Evolutionary conservation across 192 early-diverging fungal genomes (phyloP).

Genomic region (Coemansia aciculifera): DNA sequence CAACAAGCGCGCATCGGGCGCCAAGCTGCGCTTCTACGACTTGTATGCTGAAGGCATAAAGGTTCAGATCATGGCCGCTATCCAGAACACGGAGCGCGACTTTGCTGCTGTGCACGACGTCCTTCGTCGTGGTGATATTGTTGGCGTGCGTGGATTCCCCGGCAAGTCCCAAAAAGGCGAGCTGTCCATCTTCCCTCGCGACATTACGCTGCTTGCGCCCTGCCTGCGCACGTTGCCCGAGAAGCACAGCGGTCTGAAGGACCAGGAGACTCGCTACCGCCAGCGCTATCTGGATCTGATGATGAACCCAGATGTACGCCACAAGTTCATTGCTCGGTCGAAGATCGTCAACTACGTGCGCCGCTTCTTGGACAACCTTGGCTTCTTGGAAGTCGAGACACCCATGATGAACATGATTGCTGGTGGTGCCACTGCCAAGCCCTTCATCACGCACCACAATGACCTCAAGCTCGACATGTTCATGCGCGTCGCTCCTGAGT

Average conservation of each 20-base stretch:
- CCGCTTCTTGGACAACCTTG: constrained; percentile 89
- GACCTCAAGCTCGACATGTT: constrained; percentile 98
- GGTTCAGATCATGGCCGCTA: constrained; percentile 91
- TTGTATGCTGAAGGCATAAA: constrained; percentile 90
- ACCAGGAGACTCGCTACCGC: constrained; percentile 96
- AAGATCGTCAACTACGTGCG: constrained; percentile 97
- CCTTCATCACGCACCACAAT: constrained; percentile 99
- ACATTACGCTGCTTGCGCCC: constrained; percentile 85
- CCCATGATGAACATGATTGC: constrained; percentile 99
- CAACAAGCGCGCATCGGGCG: constrained; percentile 89
- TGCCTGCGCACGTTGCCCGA: constrained; percentile 97
- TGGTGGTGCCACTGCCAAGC: constrained; percentile 98
- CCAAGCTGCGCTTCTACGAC: constrained; percentile 95
- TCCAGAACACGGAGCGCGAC: constrained; percentile 66
- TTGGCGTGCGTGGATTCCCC: constrained; percentile 90
- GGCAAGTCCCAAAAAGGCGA: constrained; percentile 92
- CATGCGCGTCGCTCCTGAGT: constrained; percentile 98
- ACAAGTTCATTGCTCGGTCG: constrained; percentile 91
- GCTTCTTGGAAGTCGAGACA: constrained; percentile 99
- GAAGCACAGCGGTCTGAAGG: constrained; percentile 92
- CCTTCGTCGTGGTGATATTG: constrained; percentile 93
- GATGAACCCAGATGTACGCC: constrained; percentile 94
- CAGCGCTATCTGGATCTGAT: constrained; percentile 98
- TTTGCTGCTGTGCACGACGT: constrained; percentile 80
- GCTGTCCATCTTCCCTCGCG: constrained; percentile 90